Evolutionary conservation across 2,329 filamentous ascomycete species (phyloP).

Genomic region (Plectosphaerella plurivora): DNA sequence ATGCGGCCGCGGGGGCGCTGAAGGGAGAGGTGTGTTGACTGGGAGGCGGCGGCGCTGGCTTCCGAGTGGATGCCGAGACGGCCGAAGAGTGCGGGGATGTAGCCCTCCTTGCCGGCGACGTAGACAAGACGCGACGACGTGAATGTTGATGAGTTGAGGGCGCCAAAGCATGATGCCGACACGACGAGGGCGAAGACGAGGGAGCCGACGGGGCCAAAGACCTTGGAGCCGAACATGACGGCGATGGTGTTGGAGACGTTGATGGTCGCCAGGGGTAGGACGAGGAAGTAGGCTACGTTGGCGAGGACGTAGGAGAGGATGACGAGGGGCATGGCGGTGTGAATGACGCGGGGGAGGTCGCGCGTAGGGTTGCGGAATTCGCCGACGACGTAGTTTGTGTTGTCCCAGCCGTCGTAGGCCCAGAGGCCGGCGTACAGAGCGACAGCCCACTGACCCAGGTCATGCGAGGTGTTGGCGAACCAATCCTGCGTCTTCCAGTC

Average conservation of each 20-base stretch:
- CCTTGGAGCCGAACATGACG: slow-evolving; percentile 84
- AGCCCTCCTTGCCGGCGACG: slow-evolving; percentile 91
- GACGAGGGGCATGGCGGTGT: slow-evolving; percentile 92
- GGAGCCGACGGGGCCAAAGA: slow-evolving; percentile 80
- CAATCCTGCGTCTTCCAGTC: slow-evolving; percentile 87
- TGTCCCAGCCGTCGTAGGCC: slow-evolving; percentile 99
- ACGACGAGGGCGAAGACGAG: slow-evolving; percentile 86
- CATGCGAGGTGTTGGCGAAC: slow-evolving; percentile 81
- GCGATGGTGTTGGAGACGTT: slow-evolving; percentile 92
- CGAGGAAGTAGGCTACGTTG: slow-evolving; percentile 91
- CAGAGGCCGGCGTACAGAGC: slow-evolving; percentile 93
- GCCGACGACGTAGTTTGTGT: slow-evolving; percentile 96
- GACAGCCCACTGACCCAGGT: slow-evolving; percentile 84
- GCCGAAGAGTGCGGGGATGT: slow-evolving; percentile 79
- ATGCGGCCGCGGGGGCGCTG: slow-evolving; percentile 51
- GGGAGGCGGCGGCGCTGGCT: slow-evolving; percentile 31
- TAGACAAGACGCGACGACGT: slow-evolving; percentile 91
- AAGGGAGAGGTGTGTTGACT: slow-evolving; percentile 40
- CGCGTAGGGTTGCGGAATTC: slow-evolving; percentile 90
- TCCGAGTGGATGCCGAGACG: slow-evolving; percentile 67
- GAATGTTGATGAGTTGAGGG: slow-evolving; percentile 90
- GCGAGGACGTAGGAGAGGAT: slow-evolving; percentile 87
- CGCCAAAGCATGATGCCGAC: slow-evolving; percentile 86
- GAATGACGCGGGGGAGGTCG: slow-evolving; percentile 90
- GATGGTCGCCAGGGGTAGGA: slow-evolving; percentile 75